These are phyloP conservation scores for Leptographium lundbergii DNA, from an alignment of 2,329 filamentous ascomycete species.

Conservation along the genomic window DNA sequence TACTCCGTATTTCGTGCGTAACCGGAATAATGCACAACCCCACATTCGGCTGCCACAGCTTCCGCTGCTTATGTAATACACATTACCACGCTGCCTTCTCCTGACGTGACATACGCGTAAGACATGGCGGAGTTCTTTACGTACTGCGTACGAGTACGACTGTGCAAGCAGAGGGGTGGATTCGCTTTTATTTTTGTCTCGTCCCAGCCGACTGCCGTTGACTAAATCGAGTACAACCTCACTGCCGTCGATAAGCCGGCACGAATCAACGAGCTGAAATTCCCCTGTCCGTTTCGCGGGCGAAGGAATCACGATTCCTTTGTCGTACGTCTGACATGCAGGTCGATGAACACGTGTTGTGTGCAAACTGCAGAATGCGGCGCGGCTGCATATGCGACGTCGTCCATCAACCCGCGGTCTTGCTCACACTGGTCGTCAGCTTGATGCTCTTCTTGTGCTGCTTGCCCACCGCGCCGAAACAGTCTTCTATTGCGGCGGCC, in stretches of 20 bases:
- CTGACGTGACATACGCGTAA: too few relatives aligned
- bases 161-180: neutral
- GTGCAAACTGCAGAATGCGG: too few relatives aligned
- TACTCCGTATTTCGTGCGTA: neutral
- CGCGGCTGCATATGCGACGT: neutral
- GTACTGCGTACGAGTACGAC: too few relatives aligned
- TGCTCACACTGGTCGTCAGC: conserved; percentile 1
- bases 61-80: neutral
- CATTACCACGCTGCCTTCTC: neutral
- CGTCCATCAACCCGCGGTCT: neutral
- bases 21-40: neutral
- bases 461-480: conserved; percentile 8
- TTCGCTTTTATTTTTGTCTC: neutral
- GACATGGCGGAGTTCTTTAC: too few relatives aligned
- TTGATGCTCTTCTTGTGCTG: conserved; percentile 10
- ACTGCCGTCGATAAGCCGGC: neutral
- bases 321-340: neutral
- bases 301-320: neutral
- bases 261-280: neutral
- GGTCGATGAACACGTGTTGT: neutral
- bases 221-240: neutral
- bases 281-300: neutral
- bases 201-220: neutral
- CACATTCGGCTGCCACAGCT: neutral
- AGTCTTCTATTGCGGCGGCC: conserved; percentile 3